Evolutionary conservation across 495 filamentous ascomycete genomes (phyloP).

Genomic region (Xylaria bambusicola): DNA sequence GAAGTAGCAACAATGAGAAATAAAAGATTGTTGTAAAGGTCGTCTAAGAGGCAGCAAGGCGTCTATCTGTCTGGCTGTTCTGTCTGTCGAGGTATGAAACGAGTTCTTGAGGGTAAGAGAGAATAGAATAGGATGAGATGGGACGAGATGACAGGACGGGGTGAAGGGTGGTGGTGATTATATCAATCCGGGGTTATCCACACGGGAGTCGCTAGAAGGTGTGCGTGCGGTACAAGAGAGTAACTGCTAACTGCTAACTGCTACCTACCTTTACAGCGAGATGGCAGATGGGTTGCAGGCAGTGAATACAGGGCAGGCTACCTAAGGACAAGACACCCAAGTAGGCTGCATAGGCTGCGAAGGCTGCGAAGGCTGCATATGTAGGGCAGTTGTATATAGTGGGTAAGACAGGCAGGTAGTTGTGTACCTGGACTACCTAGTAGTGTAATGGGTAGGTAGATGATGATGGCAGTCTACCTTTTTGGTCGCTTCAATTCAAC

Average conservation of each 20-base stretch:
- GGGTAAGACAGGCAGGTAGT: background rate
- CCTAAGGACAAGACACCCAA: too few species aligned
- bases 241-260: too few species aligned
- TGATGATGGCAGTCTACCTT: background rate
- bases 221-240: background rate
- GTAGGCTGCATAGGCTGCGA: too few species aligned
- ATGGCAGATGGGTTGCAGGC: too few species aligned
- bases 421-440: background rate
- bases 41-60: constrained; percentile 4
- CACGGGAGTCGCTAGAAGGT: background rate
- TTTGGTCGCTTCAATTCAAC: too few species aligned
- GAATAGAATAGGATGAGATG: constrained; percentile 2
- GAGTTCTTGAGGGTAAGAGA: too few species aligned
- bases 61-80: too few species aligned
- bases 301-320: too few species aligned
- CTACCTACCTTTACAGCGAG: too few species aligned
- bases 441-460: background rate
- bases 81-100: constrained; percentile 19
- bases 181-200: constrained; percentile 25
- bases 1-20: too few species aligned
- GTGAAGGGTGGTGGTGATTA: constrained; percentile 21
- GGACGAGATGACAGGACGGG: constrained; percentile 1
- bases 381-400: background rate
- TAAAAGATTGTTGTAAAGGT: background rate
- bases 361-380: too few species aligned